phyloP scores from a whole-genome alignment of 768 basidiomycete species.

The Lactarius sanguifluus region DNA sequence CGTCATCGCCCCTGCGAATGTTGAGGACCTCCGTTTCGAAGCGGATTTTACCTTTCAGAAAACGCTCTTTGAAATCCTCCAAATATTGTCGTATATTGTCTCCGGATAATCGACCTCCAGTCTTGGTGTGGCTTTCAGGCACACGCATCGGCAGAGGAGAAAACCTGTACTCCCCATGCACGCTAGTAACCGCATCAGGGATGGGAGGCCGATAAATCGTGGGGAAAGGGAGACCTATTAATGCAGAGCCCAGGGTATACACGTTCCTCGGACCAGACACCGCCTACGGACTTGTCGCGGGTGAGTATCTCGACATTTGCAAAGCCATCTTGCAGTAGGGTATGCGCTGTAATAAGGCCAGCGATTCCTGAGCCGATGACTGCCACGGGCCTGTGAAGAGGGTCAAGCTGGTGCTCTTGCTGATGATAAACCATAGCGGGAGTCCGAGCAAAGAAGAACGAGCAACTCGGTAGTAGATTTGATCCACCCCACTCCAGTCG shows the following conservation, averaged over 20 bases:
- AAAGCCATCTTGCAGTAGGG: constrained; percentile 58
- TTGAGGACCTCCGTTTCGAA: constrained; percentile 51
- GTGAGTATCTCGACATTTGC: constrained; percentile 53
- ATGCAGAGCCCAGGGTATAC: constrained; percentile 56
- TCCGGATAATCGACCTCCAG: constrained; percentile 51
- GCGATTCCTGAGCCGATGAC: constrained; percentile 62
- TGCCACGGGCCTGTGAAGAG: constrained; percentile 35
- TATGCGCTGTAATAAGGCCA: constrained; percentile 58
- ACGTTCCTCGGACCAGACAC: constrained; percentile 57
- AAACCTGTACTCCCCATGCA: constrained; percentile 63
- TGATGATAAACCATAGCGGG: not conserved
- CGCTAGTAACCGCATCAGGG: constrained; percentile 39
- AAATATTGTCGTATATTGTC: constrained; percentile 56
- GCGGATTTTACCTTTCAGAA: constrained; percentile 45
- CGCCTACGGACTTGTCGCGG: constrained; percentile 54
- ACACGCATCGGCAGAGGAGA: constrained; percentile 54
- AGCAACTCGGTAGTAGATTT: not conserved
- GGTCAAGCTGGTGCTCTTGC: not conserved
- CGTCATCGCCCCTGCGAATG: constrained; percentile 40
- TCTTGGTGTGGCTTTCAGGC: constrained; percentile 38
- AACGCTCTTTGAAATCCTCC: constrained; percentile 50
- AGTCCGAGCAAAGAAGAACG: not conserved
- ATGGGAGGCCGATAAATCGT: not conserved
- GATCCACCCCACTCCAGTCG: not conserved
- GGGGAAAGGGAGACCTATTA: constrained; percentile 50